Evolutionary conservation across 306 rosid genomes (phyloP), one percentile per base, ranked within the genome.

Genomic region (Vicia sativa): DNA sequence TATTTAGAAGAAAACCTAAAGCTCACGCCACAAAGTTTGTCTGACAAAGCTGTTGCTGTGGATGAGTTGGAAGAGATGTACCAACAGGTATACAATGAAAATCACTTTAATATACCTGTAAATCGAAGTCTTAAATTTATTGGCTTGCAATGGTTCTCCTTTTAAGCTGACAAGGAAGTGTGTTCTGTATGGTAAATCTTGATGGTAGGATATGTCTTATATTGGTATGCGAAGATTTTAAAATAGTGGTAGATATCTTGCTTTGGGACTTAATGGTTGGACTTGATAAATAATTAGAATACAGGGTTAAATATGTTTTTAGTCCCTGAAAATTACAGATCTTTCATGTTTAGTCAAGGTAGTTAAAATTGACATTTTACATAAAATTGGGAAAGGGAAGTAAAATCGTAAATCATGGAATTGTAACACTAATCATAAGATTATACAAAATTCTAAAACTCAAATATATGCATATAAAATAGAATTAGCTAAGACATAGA

Each of bases 11-110:
- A 92, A 81, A 90, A 87, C 80, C 77, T 92, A 69, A 92, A 82
- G 79, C 96, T 92, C 81, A 81, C 91, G 4, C 96, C 96, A 5
- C 83, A 90, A 72, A 89, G 65, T 79, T 78, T 92, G 86, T 82
- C 96, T 6, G 98, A 92, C 76, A 90, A 90, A 80, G 85, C 85
- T 63, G 64, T 78, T 67, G 98, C 98, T 16, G 60, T 68, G 72
- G 96, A 92, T 81, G 98, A 92, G 79, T 77, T 90, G 64, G 89
- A 90, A 73, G 93, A 90, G 86, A 90, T 92, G 85, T 89, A 92
- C 79, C 92, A 83, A 73, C 98, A 84, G 91, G 98, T 90, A 77
- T 74, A 55, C 68, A 13, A 37, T 45, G 57, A 70, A 23, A 70
- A 59, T 38, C 74, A 70, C 34, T 77, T 42, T 18, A 37, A 46